Evolutionary conservation across 179 eudicot species (phyloP).

Genomic region (Pouteria campechiana): DNA sequence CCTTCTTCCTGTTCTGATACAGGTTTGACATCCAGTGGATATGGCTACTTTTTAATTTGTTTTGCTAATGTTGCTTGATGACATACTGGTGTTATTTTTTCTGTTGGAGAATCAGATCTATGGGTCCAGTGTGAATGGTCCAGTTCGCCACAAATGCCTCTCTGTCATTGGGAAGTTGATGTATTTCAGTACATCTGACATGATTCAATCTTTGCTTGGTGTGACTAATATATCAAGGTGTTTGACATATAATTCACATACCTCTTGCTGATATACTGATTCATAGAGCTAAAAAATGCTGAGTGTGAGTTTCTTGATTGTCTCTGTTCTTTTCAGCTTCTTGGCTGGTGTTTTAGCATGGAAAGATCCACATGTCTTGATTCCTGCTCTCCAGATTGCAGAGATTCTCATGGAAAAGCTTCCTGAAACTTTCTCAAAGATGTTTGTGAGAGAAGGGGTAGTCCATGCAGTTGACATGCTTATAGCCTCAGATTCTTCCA

Average conservation of each 20-base stretch:
- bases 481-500: constrained; percentile 33
- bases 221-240: constrained; percentile 86
- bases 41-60: background rate
- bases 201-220: constrained; percentile 62
- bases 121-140: constrained; percentile 97
- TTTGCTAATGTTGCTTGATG: background rate
- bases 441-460: constrained; percentile 97
- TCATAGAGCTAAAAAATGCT: background rate
- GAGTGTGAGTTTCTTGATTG: background rate
- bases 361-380: constrained; percentile 96
- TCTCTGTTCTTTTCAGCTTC: constrained; percentile 35
- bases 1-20: constrained; percentile 88
- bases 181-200: constrained; percentile 87
- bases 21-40: constrained; percentile 33
- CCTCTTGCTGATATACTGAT: background rate
- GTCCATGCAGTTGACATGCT: constrained; percentile 94
- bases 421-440: constrained; percentile 79
- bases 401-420: constrained; percentile 95
- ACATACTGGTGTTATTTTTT: background rate
- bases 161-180: constrained; percentile 90
- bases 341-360: constrained; percentile 96
- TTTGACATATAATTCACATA: background rate
- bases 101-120: constrained; percentile 57
- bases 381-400: constrained; percentile 94
- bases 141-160: constrained; percentile 97